Evolutionary conservation across 345 rosid species (phyloP).

Genomic region (Citrus glauca): DNA sequence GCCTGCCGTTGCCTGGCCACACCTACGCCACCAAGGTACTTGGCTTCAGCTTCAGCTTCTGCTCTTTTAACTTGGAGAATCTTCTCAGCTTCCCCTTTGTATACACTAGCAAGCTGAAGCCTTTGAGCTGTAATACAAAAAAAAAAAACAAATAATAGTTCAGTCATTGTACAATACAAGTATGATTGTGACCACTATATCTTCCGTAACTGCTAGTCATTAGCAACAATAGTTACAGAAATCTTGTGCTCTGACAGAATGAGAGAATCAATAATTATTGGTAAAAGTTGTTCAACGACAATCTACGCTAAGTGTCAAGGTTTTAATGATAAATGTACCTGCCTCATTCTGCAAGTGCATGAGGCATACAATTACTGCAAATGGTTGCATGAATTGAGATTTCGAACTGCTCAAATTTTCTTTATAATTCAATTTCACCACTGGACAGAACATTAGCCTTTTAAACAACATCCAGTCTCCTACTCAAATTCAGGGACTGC

Average conservation of each 20-base stretch:
- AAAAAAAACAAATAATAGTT: constrained; percentile 1
- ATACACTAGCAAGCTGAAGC: constrained; percentile 96
- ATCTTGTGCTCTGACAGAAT: background rate
- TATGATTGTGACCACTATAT: background rate
- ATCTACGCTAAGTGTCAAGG: background rate
- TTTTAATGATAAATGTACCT: too few species aligned
- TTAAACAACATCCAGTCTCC: background rate
- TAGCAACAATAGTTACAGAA: background rate
- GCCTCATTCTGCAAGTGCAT: background rate
- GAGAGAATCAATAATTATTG: background rate
- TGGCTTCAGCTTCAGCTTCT: constrained; percentile 95
- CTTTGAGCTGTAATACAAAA: constrained; percentile 70
- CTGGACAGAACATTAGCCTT: background rate
- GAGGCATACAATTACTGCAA: background rate
- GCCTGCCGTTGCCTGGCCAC: constrained; percentile 99
- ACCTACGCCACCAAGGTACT: constrained; percentile 92
- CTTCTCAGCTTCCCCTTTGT: constrained; percentile 99
- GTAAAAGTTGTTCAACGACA: too few species aligned
- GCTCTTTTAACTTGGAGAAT: constrained; percentile 81
- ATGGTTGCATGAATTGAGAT: background rate
- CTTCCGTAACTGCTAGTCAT: background rate
- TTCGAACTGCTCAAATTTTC: background rate
- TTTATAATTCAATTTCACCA: background rate
- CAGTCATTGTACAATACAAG: background rate
- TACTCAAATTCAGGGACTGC: background rate